These are phyloP conservation scores for Salix suchowensis DNA, from an alignment of 345 rosid genomes.

Conservation along the genomic window DNA sequence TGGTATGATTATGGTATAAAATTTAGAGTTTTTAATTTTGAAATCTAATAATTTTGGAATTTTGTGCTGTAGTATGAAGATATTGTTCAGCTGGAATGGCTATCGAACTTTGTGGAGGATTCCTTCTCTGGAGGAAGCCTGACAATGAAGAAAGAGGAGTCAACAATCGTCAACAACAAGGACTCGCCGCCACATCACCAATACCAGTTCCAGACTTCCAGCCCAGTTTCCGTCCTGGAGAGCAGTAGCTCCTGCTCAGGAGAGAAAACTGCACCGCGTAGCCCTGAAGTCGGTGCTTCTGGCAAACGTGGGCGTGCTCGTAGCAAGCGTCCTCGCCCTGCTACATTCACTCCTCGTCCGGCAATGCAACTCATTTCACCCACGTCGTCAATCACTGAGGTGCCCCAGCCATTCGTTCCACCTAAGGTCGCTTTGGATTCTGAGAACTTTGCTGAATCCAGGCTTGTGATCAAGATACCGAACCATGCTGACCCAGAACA, in stretches of 20 bases:
- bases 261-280: conserved; percentile 37
- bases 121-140: conserved; percentile 75
- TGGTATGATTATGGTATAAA: background rate
- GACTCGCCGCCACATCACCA: conserved; percentile 42
- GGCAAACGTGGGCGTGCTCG: conserved; percentile 76
- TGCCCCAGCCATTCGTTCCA: conserved; percentile 8
- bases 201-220: conserved; percentile 61
- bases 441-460: conserved; percentile 54
- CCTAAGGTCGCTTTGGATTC: conserved; percentile 43
- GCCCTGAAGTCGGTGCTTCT: conserved; percentile 35
- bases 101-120: conserved; percentile 68
- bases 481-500: conserved; percentile 48
- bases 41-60: background rate
- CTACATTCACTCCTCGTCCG: conserved; percentile 51
- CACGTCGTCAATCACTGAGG: conserved; percentile 29
- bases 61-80: conserved; percentile 67
- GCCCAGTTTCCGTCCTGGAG: conserved; percentile 88
- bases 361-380: conserved; percentile 46
- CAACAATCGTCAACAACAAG: conserved; percentile 29
- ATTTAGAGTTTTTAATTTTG: background rate
- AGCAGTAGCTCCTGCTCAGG: conserved; percentile 81
- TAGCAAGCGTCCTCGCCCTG: conserved; percentile 91
- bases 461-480: conserved; percentile 62
- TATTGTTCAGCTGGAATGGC: conserved; percentile 81
- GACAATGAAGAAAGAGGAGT: conserved; percentile 44